Base-by-base conservation (phyloP, 768 basidiomycete species). In the Tylopilus balloui region DNA sequence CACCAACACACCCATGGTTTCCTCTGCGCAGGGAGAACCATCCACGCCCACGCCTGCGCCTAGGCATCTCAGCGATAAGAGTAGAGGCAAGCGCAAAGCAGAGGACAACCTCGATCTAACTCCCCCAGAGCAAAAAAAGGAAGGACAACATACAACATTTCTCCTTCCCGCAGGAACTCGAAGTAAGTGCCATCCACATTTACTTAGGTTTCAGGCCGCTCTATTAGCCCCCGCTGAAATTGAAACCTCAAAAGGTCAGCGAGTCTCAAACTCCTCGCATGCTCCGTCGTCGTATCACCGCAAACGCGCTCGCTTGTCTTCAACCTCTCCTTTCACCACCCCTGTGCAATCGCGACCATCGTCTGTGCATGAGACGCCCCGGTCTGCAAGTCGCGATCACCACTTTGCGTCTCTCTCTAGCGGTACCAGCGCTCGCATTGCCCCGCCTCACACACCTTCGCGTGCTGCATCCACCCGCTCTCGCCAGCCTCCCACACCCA, bases 201-300 rank as follows among this genome's bases (percentile, higher is more conserved):
- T n/a, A 39, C 45, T 62, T 58, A 34, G 39, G 62, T 64, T 49
- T 52, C 38, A 36, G 50, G 31, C 47, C 51, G 52, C 45, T 41
- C 58, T 62, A 56, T 47, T 53, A 46, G 53, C 64, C 60, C 51
- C 54, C 50, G 52, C 53, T 61, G 38, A 62, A 62, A 56, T 36
- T 52, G 53, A 54, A 56, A 54, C 48, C n/a, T n/a, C n/a, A n/a
- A 45, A 63, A 80, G 80, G 75, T 40, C 78, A 80, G 53, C 78
- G 80, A 28, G 67, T 75, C 27, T 82, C 81, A 31, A 73, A 62
- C 17, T 72, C 78, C 7, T 76, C 78, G 14, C 77, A 77, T 51
- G 82, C 85, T 0, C 87, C 88, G 1, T 86, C 87, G 2, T 85
- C 86, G 6, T 88, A 78, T 58, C 77, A 80, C 53, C 79, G 80